phyloP scores from a whole-genome alignment of 2,329 filamentous ascomycete species.

The Trichoderma guizhouense region DNA sequence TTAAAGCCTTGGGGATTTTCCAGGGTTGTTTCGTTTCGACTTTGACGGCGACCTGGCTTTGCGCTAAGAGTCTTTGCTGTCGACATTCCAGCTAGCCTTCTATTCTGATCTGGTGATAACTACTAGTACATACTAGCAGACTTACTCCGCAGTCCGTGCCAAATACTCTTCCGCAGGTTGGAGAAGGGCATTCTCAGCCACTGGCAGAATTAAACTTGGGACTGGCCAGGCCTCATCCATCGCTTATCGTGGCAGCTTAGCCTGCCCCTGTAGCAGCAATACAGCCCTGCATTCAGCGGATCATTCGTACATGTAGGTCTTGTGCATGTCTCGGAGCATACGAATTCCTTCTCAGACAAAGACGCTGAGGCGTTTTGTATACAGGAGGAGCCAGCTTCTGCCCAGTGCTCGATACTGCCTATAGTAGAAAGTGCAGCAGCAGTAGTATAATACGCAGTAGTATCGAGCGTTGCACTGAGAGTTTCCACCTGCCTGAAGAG shows the following conservation, averaged over 20 bases:
- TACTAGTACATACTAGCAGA: not conserved
- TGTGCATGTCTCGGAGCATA: not conserved
- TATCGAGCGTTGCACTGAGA: not conserved
- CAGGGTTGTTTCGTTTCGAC: not conserved
- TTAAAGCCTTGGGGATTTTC: not conserved
- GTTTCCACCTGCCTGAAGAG: conserved; percentile 2
- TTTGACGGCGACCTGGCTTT: not conserved
- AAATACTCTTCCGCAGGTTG: not conserved
- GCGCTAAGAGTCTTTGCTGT: not conserved
- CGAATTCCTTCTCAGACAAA: not conserved
- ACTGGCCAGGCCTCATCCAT: not conserved
- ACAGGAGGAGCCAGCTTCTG: not conserved
- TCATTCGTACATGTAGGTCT: not conserved
- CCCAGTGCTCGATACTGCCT: not conserved
- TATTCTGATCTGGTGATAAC: not conserved
- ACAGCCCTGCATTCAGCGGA: not conserved
- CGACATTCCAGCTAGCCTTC: not conserved
- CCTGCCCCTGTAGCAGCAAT: not conserved
- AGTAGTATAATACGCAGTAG: not conserved
- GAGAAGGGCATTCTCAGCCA: not conserved
- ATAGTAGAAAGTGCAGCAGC: not conserved
- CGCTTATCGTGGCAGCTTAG: conserved; percentile 9
- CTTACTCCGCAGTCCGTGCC: not conserved
- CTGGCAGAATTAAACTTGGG: not conserved
- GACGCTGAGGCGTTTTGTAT: not conserved